Percentiles rank a stretch among this genome's conserved stretches.
Evolutionary conservation across 345 rosid genomes (phyloP).

Genomic region (Acer saccharum): DNA sequence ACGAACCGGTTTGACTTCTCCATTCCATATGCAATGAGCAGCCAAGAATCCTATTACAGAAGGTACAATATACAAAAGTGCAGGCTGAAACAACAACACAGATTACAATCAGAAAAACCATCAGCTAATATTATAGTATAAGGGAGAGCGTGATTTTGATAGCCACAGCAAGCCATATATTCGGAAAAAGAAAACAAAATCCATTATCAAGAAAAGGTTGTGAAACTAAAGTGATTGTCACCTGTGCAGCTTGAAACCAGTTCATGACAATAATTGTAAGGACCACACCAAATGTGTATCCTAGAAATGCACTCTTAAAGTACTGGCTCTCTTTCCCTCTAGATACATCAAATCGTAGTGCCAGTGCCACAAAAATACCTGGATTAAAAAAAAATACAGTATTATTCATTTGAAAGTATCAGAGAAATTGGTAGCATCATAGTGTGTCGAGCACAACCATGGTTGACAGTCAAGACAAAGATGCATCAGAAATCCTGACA

Average conservation of each 20-base stretch:
- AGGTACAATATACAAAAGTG: slow-evolving; percentile 93
- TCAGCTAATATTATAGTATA: not conserved
- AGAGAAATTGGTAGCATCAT: not conserved
- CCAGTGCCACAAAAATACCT: slow-evolving; percentile 99
- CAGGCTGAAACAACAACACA: slow-evolving; percentile 65
- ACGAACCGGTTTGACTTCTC: slow-evolving; percentile 94
- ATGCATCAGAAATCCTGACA: not conserved
- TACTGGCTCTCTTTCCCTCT: slow-evolving; percentile 85
- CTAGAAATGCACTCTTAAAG: slow-evolving; percentile 93
- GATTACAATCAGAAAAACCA: not conserved
- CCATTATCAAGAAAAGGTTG: not conserved
- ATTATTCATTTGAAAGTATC: not conserved
- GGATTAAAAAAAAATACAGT: slow-evolving; percentile 4
- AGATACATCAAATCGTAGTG: slow-evolving; percentile 90
- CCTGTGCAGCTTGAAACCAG: slow-evolving; percentile 99
- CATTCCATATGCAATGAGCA: slow-evolving; percentile 88
- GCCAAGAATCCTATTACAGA: slow-evolving; percentile 90
- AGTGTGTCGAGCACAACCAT: not conserved
- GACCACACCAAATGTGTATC: slow-evolving; percentile 72
- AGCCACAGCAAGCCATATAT: no score
- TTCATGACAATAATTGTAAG: slow-evolving; percentile 96
- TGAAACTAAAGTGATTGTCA: slow-evolving; percentile 13
- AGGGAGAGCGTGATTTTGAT: not conserved
- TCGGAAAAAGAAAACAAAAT: not conserved
- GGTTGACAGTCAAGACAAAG: not conserved